These are phyloP conservation scores for Knufia fluminis DNA, from an alignment of 2,329 filamentous ascomycete species.

Conservation along the genomic window DNA sequence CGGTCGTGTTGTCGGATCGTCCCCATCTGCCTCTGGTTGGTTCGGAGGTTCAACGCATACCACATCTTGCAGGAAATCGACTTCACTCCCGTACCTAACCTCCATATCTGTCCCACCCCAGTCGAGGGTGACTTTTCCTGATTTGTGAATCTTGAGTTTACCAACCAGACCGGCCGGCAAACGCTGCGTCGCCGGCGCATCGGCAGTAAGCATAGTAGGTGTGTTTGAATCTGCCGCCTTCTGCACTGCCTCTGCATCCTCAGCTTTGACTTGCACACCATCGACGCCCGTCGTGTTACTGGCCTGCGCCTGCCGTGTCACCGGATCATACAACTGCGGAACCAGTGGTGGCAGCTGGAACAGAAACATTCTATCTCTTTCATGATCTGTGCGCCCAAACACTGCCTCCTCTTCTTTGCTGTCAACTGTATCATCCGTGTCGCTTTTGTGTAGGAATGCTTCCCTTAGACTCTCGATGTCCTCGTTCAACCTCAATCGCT, in stretches of 20 bases:
- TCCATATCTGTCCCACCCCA: slow-evolving; percentile 55
- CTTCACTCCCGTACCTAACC: slow-evolving; percentile 46
- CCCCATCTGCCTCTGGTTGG: slow-evolving; percentile 9
- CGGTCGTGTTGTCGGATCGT: slow-evolving; percentile 28
- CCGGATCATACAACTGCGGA: slow-evolving; percentile 43
- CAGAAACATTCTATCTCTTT: slow-evolving; percentile 51
- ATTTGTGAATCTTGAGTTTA: slow-evolving; percentile 53
- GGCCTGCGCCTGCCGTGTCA: slow-evolving; percentile 18
- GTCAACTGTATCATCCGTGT: slow-evolving; percentile 14
- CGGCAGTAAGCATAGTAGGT: slow-evolving; percentile 7
- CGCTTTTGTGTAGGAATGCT: slow-evolving; percentile 12
- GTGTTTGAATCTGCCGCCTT: slow-evolving; percentile 23
- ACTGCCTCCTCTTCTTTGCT: slow-evolving; percentile 23
- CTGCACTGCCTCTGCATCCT: slow-evolving; percentile 26
- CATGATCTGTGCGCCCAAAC: slow-evolving; percentile 33
- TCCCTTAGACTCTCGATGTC: slow-evolving; percentile 18
- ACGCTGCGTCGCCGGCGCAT: slow-evolving; percentile 18
- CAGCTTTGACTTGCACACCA: slow-evolving; percentile 12
- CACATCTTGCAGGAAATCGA: slow-evolving; percentile 53
- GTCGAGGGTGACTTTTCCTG: slow-evolving; percentile 51
- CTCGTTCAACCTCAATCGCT: slow-evolving; percentile 25
- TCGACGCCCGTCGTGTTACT: slow-evolving; percentile 10
- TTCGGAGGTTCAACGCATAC: slow-evolving; percentile 29
- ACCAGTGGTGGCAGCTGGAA: slow-evolving; percentile 57
- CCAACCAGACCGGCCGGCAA: slow-evolving; percentile 49